Percentiles rank a stretch among this genome's conserved stretches.
Conservation (phyloP, 768 basidiomycete genomes). For the Collybia sp. region DNA sequence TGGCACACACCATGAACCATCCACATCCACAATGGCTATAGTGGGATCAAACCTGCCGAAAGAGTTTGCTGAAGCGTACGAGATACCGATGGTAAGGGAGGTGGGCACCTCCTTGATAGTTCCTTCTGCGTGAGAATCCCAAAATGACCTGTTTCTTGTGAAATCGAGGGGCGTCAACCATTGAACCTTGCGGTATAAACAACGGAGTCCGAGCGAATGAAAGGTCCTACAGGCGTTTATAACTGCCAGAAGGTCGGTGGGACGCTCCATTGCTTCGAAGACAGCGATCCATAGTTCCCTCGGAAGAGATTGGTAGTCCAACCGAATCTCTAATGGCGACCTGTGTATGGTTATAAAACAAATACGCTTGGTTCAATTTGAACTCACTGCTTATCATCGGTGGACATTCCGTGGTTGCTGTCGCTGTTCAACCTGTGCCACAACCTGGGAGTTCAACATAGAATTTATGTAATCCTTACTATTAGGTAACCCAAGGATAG, state of each 20-base stretch:
- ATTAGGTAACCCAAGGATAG: too few species aligned
- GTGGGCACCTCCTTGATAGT: conserved; percentile 8
- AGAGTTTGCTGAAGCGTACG: conserved; percentile 3
- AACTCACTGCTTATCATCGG: too few species aligned
- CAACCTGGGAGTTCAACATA: too few species aligned
- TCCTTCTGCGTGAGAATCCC: conserved; percentile 1
- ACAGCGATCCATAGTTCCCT: conserved; percentile 13
- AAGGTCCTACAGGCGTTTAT: conserved; percentile 10
- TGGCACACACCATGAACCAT: conserved; percentile 9
- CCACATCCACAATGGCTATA: conserved; percentile 10
- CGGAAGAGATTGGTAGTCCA: conserved; percentile 9
- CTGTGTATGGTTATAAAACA: too few species aligned
- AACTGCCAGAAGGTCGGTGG: conserved; percentile 11
- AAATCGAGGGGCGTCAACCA: conserved; percentile 11
- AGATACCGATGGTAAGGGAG: conserved; percentile 10
- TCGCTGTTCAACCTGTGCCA: too few species aligned
- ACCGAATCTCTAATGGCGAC: neutral
- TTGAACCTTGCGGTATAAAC: conserved; percentile 13
- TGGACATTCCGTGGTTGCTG: too few species aligned
- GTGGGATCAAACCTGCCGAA: conserved; percentile 8
- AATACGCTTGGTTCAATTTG: too few species aligned
- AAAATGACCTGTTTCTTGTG: conserved; percentile 8
- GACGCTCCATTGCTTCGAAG: conserved; percentile 8
- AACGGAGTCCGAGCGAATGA: conserved; percentile 10
- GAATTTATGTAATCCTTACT: too few species aligned